phyloP scores from a whole-genome alignment of 495 filamentous ascomycete genomes.

The Penicillium coffeae region DNA sequence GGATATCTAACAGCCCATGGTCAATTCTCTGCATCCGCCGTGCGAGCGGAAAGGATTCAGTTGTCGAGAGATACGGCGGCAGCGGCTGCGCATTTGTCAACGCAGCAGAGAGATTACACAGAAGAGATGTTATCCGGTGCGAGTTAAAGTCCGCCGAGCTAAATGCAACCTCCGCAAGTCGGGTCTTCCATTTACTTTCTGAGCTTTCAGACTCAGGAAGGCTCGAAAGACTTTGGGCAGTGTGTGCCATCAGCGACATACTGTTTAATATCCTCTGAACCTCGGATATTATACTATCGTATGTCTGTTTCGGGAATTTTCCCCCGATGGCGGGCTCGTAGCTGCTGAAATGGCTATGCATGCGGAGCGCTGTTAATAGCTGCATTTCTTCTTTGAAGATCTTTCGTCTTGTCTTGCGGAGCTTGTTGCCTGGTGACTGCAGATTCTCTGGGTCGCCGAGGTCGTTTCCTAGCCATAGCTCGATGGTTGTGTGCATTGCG shows the following conservation, averaged over 20 bases:
- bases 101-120: constrained; percentile 64
- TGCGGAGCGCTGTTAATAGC: constrained; percentile 28
- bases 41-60: constrained; percentile 54
- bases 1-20: constrained; percentile 54
- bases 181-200: constrained; percentile 19
- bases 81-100: constrained; percentile 56
- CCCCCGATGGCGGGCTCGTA: constrained; percentile 37
- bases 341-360: constrained; percentile 31
- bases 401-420: constrained; percentile 21
- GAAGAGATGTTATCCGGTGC: constrained; percentile 56
- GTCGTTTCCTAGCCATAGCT: constrained; percentile 51
- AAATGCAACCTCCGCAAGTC: constrained; percentile 28
- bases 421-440: constrained; percentile 15
- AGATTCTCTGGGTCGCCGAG: constrained; percentile 49
- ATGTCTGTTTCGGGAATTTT: constrained; percentile 31
- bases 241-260: constrained; percentile 62
- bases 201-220: constrained; percentile 8
- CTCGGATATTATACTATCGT: constrained; percentile 32
- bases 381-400: constrained; percentile 34
- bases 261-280: constrained; percentile 55
- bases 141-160: constrained; percentile 50
- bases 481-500: constrained; percentile 62
- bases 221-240: constrained; percentile 23
- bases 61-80: constrained; percentile 56
- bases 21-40: constrained; percentile 49